phyloP scores from a whole-genome alignment of 129 eudicot genomes.

The Helianthus annuus region HanXRQr2.0-SUNRISE NC_035443.2:4103781-4104280 shows the following conservation, averaged over 20 bases:
- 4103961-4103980: constrained; percentile 82
- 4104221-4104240: constrained; percentile 70
- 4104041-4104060: constrained; percentile 74
- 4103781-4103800: not conserved
- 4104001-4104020: constrained; percentile 63
- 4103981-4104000: constrained; percentile 48
- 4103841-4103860: constrained; percentile 28
- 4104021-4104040: constrained; percentile 97
- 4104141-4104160: constrained; percentile 38
- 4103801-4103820: not conserved
- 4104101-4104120: constrained; percentile 81
- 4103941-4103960: constrained; percentile 77
- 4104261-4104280: constrained; percentile 72
- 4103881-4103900: constrained; percentile 56
- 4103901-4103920: constrained; percentile 52
- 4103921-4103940: constrained; percentile 81
- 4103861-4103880: constrained; percentile 53
- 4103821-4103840: not conserved
- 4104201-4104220: not conserved
- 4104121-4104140: constrained; percentile 48
- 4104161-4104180: constrained; percentile 47
- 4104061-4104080: constrained; percentile 75
- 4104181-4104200: constrained; percentile 62
- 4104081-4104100: constrained; percentile 67
- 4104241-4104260: constrained; percentile 76